Conservation (phyloP, 352 stramenopile genomes). For the Globisporangium mamillatum region DNA sequence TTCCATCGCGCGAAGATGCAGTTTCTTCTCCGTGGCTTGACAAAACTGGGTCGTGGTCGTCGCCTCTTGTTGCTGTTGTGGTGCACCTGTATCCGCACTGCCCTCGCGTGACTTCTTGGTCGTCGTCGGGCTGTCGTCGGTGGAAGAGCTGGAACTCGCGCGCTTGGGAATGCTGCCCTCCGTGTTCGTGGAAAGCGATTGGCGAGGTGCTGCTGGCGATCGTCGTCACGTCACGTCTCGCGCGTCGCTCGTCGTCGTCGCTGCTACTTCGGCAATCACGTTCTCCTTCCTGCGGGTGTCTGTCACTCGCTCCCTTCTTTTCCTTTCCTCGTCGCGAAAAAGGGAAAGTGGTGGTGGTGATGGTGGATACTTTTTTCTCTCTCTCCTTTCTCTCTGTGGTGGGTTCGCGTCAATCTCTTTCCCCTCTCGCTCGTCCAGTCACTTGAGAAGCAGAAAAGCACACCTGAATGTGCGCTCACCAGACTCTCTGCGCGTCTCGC, state of each 20-base stretch:
- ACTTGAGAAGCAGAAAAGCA: not conserved
- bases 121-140: conserved; percentile 18
- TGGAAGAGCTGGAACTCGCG: conserved; percentile 17
- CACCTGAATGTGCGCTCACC: not conserved
- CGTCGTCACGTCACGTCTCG: conserved; percentile 18
- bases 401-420: conserved; percentile 4
- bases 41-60: conserved; percentile 8
- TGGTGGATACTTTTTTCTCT: conserved; percentile 18
- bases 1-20: conserved; percentile 59
- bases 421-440: not conserved
- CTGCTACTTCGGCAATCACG: conserved; percentile 15
- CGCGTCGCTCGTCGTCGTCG: conserved; percentile 16
- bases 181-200: conserved; percentile 8
- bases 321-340: not conserved
- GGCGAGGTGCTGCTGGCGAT: conserved; percentile 13
- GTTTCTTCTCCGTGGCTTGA: conserved; percentile 46
- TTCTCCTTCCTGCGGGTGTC: conserved; percentile 21
- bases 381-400: conserved; percentile 23
- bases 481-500: not conserved
- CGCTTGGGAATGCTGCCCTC: conserved; percentile 22
- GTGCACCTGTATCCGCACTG: conserved; percentile 6
- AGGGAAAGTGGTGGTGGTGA: not conserved
- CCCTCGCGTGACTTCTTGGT: conserved; percentile 17
- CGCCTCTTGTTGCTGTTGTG: conserved; percentile 14
- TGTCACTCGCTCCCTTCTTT: not conserved